These are phyloP conservation scores for Sporothrix dimorphospora DNA, from an alignment of 2,329 filamentous ascomycete genomes.

Conservation along the genomic window DNA sequence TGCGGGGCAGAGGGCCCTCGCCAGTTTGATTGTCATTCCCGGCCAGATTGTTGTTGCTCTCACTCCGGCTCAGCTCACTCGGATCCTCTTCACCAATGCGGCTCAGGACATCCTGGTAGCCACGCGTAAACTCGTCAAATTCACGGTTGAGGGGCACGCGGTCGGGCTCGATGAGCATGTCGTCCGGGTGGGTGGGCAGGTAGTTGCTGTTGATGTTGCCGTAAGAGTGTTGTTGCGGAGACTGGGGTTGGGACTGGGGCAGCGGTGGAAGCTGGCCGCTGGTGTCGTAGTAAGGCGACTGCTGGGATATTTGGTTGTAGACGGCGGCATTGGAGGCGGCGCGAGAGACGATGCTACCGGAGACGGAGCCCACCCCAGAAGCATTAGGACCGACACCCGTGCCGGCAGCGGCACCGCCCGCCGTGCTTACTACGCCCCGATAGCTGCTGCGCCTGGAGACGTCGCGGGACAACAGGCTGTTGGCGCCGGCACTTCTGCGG, in stretches of 20 bases:
- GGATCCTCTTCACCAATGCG: constrained; percentile 42
- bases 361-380: not conserved
- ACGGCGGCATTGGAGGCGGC: not conserved
- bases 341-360: not conserved
- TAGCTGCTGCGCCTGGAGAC: constrained; percentile 14
- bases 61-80: constrained; percentile 24
- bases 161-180: constrained; percentile 25
- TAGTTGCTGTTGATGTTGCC: constrained; percentile 37
- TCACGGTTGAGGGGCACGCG: constrained; percentile 31
- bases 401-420: not conserved
- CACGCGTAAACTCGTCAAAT: constrained; percentile 50
- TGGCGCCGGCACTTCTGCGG: not conserved
- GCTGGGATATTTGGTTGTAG: constrained; percentile 2
- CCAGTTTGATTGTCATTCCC: not conserved
- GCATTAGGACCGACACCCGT: not conserved
- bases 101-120: constrained; percentile 48
- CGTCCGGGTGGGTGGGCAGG: constrained; percentile 35
- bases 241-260: not conserved
- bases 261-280: constrained; percentile 4
- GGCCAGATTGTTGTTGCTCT: constrained; percentile 31
- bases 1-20: not conserved
- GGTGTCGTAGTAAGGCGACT: constrained; percentile 33
- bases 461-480: constrained; percentile 28
- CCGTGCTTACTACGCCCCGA: not conserved
- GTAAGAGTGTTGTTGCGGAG: constrained; percentile 32